Evolutionary conservation across 1,139 yeast species (phyloP), one percentile per base, ranked within the genome.

Genomic region (Debaryomycetaceae sp.): DNA sequence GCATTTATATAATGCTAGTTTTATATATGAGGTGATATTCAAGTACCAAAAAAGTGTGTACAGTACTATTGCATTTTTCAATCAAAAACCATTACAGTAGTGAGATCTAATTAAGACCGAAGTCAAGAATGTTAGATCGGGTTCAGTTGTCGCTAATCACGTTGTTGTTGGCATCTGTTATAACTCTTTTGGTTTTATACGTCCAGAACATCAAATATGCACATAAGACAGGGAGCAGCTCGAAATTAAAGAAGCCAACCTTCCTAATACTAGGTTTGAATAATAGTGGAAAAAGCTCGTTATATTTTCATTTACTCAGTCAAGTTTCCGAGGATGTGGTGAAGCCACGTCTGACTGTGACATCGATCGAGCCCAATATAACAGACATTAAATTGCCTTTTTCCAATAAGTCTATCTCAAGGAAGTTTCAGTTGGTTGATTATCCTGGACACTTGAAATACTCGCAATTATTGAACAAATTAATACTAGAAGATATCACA

Each of bases 361-460:
- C 75, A 8, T 73, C 78, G 14, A 57, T 71, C n/a, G 75, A 70
- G 33, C 67, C 71, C 3, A 70, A 67, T 44, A 51, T 59, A 35
- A 53, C 57, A 1, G 50, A 53, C 7, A 43, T 70, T 7, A 41
- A 48, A 9, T 52, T 72, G 17, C 78, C 78, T 2, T 52, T 70
- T 33, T 50, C 74, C 36, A 63, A 59, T 38, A 47, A 54, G 2
- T 41, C 61, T 32, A 65, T 70, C 33, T 59, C 59, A 29, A 65
- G 62, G 41, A 47, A 49, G 26, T 73, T 65, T 60, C 72, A 73
- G 49, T 58, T 89, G 35, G 73, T 84, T 37, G 98, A 91, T 56
- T 81, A 82, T 50, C 98, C 98, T 2, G 97, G 97, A 6, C 92
- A 86, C 60, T 66, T 78, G 42, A 89, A 88, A 58, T 77, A 89